These are phyloP conservation scores for Furcasterigmium sp. DNA, from an alignment of 2,329 filamentous ascomycete genomes.

Conservation along the genomic window DNA sequence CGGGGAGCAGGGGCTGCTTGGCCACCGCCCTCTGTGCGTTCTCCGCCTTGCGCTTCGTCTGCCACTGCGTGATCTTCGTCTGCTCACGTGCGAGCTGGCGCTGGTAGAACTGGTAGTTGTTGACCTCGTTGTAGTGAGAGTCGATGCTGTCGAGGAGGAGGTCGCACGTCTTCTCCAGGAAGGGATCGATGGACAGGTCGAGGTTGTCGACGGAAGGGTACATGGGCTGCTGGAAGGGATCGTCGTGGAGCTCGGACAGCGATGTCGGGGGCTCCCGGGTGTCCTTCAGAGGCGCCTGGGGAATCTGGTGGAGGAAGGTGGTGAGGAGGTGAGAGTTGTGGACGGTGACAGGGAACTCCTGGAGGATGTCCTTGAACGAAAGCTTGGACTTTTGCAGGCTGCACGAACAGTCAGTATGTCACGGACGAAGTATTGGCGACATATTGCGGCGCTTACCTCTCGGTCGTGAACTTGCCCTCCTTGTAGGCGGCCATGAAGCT, in stretches of 20 bases:
- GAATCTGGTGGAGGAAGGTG: slow-evolving; percentile 89
- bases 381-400: slow-evolving; percentile 94
- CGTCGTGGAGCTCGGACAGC: slow-evolving; percentile 69
- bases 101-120: slow-evolving; percentile 98
- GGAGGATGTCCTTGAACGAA: slow-evolving; percentile 86
- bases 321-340: slow-evolving; percentile 98
- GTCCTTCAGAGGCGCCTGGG: slow-evolving; percentile 57
- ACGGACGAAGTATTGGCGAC: slow-evolving; percentile 2
- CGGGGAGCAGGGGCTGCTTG: slow-evolving; percentile 83
- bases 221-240: slow-evolving; percentile 59
- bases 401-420: slow-evolving; percentile 3
- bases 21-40: slow-evolving; percentile 79
- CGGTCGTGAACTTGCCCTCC: slow-evolving; percentile 95
- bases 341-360: slow-evolving; percentile 82
- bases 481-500: slow-evolving; percentile 88
- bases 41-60: slow-evolving; percentile 93
- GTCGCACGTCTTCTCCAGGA: slow-evolving; percentile 97
- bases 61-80: slow-evolving; percentile 93
- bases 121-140: slow-evolving; percentile 95
- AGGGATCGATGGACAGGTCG: slow-evolving; percentile 91
- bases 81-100: slow-evolving; percentile 90
- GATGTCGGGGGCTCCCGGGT: slow-evolving; percentile 74
- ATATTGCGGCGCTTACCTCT: slow-evolving; percentile 56
- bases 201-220: slow-evolving; percentile 86
- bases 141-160: slow-evolving; percentile 95